Evolutionary conservation across 306 rosid species (phyloP), one percentile per base, ranked within the genome.

Genomic region (Ochetophila trinervis): DNA sequence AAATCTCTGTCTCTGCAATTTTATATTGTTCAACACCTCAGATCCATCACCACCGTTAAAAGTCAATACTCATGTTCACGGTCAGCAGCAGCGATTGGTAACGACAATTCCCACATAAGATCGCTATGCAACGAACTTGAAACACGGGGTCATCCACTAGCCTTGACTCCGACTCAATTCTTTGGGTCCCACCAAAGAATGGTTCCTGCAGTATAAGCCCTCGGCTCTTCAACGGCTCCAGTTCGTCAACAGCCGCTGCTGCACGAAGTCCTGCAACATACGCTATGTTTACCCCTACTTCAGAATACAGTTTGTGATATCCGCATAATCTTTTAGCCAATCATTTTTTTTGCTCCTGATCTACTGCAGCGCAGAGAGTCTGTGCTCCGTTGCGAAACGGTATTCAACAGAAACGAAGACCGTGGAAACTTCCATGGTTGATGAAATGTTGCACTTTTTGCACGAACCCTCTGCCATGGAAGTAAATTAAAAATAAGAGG

Each of bases 191-290:
- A 60, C 86, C 81, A 24, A 82, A 74, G 63, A 71, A 82, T 0
- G 83, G 76, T 0, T 74, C 76, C 49, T 78, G 86, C 59, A 78
- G 50, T 59, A 82, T 71, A 19, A 82, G 12, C 65, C 84, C 81
- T 57, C 16, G n/a, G 74, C 78, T 75, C 54, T 52, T 65, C 59
- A 75, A 35, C 2, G 67, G 78, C 4, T 20, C 34, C 52, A 71
- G 64, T 0, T 50, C 19, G 44, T 71, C 62, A 19, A 44, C 24
- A 13, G 47, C 42, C 5, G 36, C 2, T 3, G 60, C 53, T 0
- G 62, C 80, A 18, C 47, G 66, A 9, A 71, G 66, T n/a, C 76
- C 71, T 0, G 24, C 65, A 4, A 42, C 37, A 53, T 65, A 63
- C 4, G 71, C 66, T 22, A 65, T n/a, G n/a, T n/a, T n/a, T n/a